Conservation (phyloP, 2,329 filamentous ascomycete species). For the Aureobasidium vineae region DNA sequence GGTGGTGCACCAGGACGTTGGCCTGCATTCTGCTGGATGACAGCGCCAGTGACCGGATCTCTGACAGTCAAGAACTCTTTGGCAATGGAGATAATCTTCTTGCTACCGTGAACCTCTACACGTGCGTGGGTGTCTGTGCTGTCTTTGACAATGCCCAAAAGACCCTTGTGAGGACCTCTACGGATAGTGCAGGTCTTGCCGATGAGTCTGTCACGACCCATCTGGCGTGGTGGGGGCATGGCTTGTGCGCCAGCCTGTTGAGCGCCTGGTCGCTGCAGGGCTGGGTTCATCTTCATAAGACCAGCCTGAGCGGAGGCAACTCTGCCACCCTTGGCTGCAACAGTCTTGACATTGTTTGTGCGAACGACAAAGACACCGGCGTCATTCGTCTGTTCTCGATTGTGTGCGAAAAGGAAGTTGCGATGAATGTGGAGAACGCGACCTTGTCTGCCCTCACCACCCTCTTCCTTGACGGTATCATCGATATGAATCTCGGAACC, state of each 20-base stretch:
- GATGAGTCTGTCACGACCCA: slow-evolving; percentile 78
- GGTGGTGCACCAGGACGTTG: slow-evolving; percentile 49
- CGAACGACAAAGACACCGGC: slow-evolving; percentile 86
- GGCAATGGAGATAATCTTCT: slow-evolving; percentile 80
- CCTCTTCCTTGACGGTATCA: slow-evolving; percentile 87
- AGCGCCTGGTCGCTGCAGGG: slow-evolving; percentile 67
- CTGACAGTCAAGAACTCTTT: slow-evolving; percentile 82
- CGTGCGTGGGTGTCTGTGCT: slow-evolving; percentile 81
- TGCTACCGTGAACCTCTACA: slow-evolving; percentile 91
- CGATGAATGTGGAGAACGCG: slow-evolving; percentile 93
- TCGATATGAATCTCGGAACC: slow-evolving; percentile 90
- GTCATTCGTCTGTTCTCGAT: slow-evolving; percentile 79
- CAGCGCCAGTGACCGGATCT: slow-evolving; percentile 72
- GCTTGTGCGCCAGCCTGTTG: slow-evolving; percentile 51
- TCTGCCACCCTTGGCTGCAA: slow-evolving; percentile 91
- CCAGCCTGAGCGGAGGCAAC: slow-evolving; percentile 71
- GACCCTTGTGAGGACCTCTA: slow-evolving; percentile 85
- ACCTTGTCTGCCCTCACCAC: slow-evolving; percentile 80
- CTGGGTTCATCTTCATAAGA: slow-evolving; percentile 88
- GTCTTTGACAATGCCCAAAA: slow-evolving; percentile 94
- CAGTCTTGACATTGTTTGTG: slow-evolving; percentile 79
- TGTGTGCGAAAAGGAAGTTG: slow-evolving; percentile 88
- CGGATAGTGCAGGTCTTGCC: slow-evolving; percentile 89
- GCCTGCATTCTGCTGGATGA: slow-evolving; percentile 63
- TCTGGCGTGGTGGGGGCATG: slow-evolving; percentile 68